phyloP scores from a whole-genome alignment of 108 stramenopile genomes.

The Conticribra guillardii region DNA sequence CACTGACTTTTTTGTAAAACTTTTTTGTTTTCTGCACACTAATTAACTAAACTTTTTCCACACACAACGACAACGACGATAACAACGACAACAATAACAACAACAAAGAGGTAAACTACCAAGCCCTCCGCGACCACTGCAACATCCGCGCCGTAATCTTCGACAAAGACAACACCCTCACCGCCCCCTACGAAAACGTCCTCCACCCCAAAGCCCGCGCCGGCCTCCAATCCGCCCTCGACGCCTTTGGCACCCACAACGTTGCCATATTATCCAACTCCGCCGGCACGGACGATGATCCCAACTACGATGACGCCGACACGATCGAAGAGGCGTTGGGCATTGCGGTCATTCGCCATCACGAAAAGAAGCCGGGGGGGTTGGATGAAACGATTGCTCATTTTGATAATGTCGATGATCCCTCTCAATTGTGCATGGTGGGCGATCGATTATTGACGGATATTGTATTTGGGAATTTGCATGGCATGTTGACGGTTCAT shows the following conservation, averaged over 20 bases:
- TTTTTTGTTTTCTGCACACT: neutral
- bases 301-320: slow-evolving; percentile 70
- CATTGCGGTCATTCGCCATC: slow-evolving; percentile 88
- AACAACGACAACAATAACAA: no score
- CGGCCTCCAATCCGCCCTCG: slow-evolving; percentile 69
- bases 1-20: neutral
- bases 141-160: slow-evolving; percentile 84
- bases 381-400: slow-evolving; percentile 80
- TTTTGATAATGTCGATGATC: slow-evolving; percentile 74
- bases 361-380: slow-evolving; percentile 92
- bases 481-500: slow-evolving; percentile 95
- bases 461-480: slow-evolving; percentile 93
- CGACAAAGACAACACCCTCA: slow-evolving; percentile 96
- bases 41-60: neutral
- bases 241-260: slow-evolving; percentile 72
- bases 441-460: slow-evolving; percentile 95
- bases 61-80: neutral
- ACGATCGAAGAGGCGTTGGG: slow-evolving; percentile 83
- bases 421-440: slow-evolving; percentile 84
- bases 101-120: slow-evolving; percentile 75
- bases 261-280: slow-evolving; percentile 93
- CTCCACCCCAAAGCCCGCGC: slow-evolving; percentile 67
- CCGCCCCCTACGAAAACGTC: slow-evolving; percentile 85
- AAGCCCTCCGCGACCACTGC: slow-evolving; percentile 71
- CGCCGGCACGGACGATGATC: slow-evolving; percentile 91